Conservation (phyloP, 1,139 yeast genomes). For the Suzukiozyma palmioleophila region DNA sequence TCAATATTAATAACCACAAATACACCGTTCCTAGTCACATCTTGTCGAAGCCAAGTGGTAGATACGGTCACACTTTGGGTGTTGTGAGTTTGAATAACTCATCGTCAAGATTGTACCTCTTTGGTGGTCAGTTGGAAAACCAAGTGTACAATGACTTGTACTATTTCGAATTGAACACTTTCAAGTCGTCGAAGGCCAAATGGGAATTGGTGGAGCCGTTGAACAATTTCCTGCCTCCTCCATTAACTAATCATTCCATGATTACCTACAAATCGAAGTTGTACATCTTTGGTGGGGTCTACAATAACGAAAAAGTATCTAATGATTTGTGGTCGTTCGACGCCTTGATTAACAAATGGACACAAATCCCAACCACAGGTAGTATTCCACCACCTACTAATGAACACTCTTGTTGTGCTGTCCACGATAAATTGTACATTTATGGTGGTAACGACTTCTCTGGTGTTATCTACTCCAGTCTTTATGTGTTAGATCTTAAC, state of each 20-base stretch:
- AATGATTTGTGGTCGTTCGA: constrained; percentile 84
- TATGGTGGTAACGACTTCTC: constrained; percentile 86
- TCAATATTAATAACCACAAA: constrained; percentile 83
- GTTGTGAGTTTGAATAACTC: constrained; percentile 56
- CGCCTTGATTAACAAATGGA: constrained; percentile 67
- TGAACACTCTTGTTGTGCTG: constrained; percentile 84
- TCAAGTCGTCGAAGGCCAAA: constrained; percentile 74
- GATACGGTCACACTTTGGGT: constrained; percentile 86
- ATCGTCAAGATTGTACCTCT: constrained; percentile 73
- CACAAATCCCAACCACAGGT: constrained; percentile 47
- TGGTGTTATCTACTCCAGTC: constrained; percentile 65
- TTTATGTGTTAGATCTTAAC: constrained; percentile 73
- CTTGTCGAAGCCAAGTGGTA: constrained; percentile 81
- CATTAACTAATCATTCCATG: constrained; percentile 90
- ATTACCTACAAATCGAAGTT: constrained; percentile 73
- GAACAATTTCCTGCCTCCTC: constrained; percentile 67
- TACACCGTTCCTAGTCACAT: constrained; percentile 87
- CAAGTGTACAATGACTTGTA: constrained; percentile 81
- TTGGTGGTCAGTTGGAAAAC: constrained; percentile 95
- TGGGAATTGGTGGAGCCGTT: constrained; percentile 74
- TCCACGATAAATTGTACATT: constrained; percentile 74
- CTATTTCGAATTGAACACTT: constrained; percentile 83
- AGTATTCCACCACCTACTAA: constrained; percentile 80
- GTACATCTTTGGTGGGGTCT: constrained; percentile 89
- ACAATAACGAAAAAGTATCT: constrained; percentile 70